A percentile compares a stretch with the other conserved stretches of the same genome.
Evolutionary conservation across 805 yeast species (phyloP).

Genomic region (Wickerhamiella kazuoi): DNA sequence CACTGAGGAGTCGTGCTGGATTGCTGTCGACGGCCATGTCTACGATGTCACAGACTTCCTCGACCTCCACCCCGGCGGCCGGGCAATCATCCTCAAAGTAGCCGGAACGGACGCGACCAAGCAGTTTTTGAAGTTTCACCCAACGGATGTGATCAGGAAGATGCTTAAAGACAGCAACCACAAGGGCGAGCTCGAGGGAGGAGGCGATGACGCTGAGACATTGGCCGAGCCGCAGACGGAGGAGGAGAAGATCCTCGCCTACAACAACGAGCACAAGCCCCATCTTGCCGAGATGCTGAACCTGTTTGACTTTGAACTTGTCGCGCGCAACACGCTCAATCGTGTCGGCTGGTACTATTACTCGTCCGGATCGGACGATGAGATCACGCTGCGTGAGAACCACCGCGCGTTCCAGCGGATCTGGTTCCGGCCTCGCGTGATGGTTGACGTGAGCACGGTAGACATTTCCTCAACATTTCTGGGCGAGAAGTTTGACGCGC

Average conservation of each 20-base stretch:
- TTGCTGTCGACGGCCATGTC: constrained; percentile 58
- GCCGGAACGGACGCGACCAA: constrained; percentile 69
- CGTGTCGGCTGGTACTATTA: constrained; percentile 85
- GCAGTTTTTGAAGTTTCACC: constrained; percentile 77
- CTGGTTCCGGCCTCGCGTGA: constrained; percentile 67
- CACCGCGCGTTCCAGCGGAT: constrained; percentile 77
- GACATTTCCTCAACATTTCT: constrained; percentile 58
- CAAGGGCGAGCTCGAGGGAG: constrained; percentile 32
- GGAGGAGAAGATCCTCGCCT: constrained; percentile 28
- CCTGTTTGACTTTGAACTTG: constrained; percentile 68
- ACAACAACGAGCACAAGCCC: constrained; percentile 37
- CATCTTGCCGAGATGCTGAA: constrained; percentile 54
- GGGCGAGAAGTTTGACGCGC: constrained; percentile 52
- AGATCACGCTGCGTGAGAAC: constrained; percentile 74
- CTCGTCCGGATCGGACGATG: constrained; percentile 85
- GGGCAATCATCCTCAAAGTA: constrained; percentile 34
- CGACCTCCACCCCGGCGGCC: constrained; percentile 46
- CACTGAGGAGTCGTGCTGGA: constrained; percentile 57
- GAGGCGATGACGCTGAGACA: constrained; percentile 7
- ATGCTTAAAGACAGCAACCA: constrained; percentile 41
- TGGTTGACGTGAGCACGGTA: constrained; percentile 63
- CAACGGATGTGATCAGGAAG: constrained; percentile 63
- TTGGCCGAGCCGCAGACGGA: constrained; percentile 21
- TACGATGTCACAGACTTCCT: constrained; percentile 57
- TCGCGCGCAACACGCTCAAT: constrained; percentile 64